Evolutionary conservation across 805 yeast genomes (phyloP).

Genomic region (Kodamaea neixiangensis): DNA sequence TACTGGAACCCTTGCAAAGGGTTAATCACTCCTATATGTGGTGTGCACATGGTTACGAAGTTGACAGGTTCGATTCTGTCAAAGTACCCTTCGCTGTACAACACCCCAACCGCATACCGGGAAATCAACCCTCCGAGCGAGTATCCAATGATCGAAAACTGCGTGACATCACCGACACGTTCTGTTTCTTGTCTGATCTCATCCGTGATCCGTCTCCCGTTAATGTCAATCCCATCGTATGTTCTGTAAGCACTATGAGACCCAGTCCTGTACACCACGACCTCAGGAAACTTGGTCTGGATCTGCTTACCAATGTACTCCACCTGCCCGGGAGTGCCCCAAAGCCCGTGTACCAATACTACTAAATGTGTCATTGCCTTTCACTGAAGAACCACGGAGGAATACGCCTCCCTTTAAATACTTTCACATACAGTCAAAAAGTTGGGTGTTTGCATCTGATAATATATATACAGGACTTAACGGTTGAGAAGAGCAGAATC

Average conservation of each 20-base stretch:
- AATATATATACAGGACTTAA: neutral
- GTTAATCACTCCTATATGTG: slow-evolving; percentile 69
- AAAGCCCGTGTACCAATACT: slow-evolving; percentile 77
- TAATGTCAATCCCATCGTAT: slow-evolving; percentile 84
- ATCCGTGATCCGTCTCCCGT: slow-evolving; percentile 72
- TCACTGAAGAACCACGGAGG: neutral
- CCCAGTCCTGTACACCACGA: slow-evolving; percentile 52
- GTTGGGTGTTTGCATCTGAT: neutral
- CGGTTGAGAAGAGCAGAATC: neutral
- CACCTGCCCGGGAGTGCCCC: slow-evolving; percentile 78
- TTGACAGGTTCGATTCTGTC: slow-evolving; percentile 54
- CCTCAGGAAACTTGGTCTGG: slow-evolving; percentile 15
- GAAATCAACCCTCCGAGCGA: slow-evolving; percentile 87
- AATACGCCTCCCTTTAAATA: neutral
- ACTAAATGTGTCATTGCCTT: slow-evolving; percentile 52
- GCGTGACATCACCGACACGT: slow-evolving; percentile 42
- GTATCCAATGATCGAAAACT: slow-evolving; percentile 81
- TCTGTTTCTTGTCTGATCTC: slow-evolving; percentile 50
- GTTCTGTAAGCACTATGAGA: slow-evolving; percentile 75
- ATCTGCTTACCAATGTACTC: slow-evolving; percentile 56
- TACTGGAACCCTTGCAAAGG: slow-evolving; percentile 38
- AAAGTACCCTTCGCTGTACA: slow-evolving; percentile 55
- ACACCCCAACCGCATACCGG: slow-evolving; percentile 76
- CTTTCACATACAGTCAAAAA: neutral
- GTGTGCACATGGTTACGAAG: slow-evolving; percentile 55